Evolutionary conservation across 345 rosid species (phyloP).

Genomic region (Xanthoceras sorbifolium): DNA sequence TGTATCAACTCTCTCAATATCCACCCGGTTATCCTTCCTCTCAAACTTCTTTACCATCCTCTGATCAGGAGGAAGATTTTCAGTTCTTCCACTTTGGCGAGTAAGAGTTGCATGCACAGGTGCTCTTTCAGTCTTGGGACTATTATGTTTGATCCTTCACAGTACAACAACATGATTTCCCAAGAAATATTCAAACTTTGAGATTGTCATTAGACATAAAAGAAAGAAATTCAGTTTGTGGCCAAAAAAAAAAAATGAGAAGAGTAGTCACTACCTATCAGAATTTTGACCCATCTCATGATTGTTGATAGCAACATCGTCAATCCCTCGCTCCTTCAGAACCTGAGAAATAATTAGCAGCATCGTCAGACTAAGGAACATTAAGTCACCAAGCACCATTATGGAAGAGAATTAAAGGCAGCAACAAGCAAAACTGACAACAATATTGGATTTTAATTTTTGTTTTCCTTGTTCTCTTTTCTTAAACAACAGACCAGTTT

Average conservation of each 20-base stretch:
- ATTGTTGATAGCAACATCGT: slow-evolving; percentile 41
- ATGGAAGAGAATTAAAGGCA: not conserved
- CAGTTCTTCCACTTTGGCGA: slow-evolving; percentile 40
- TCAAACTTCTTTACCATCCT: slow-evolving; percentile 51
- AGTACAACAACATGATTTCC: not conserved
- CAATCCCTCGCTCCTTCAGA: slow-evolving; percentile 68
- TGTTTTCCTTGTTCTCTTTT: not conserved
- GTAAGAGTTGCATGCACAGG: slow-evolving; percentile 38
- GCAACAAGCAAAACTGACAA: not conserved
- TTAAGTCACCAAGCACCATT: not conserved
- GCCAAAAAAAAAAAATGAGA: not conserved
- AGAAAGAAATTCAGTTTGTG: not conserved
- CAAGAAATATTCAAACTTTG: not conserved
- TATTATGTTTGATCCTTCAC: slow-evolving; percentile 47
- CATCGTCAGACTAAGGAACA: not conserved
- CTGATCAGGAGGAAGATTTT: slow-evolving; percentile 41
- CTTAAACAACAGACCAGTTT: not conserved
- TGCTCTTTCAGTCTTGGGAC: slow-evolving; percentile 46
- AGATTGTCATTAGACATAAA: not conserved
- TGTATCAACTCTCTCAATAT: slow-evolving; percentile 48
- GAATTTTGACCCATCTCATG: slow-evolving; percentile 43
- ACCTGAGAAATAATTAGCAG: slow-evolving; percentile 44
- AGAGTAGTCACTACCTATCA: slow-evolving; percentile 49
- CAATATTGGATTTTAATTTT: not conserved
- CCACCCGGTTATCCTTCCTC: slow-evolving; percentile 51